Evolutionary conservation across 2,329 filamentous ascomycete species (phyloP), one percentile per base, ranked within the genome.

Genomic region (Aciculosporium take): DNA sequence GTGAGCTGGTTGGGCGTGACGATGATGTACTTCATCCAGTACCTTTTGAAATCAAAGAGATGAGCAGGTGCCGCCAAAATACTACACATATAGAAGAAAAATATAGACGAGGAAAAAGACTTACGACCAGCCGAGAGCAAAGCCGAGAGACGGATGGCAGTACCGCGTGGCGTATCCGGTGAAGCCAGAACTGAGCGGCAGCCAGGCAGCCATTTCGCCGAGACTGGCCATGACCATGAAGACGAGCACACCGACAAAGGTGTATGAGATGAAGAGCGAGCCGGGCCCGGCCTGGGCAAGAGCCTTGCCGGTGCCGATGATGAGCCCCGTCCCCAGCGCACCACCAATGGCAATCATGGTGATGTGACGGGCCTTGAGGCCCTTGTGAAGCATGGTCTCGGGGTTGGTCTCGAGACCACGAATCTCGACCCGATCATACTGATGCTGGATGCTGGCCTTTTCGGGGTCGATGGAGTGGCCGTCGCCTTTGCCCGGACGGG

Each of bases 1-100:
- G 84, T 91, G 30, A 93, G 66, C 57, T 93, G 84, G 54, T 91
- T 91, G 1, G 86, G 84, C 1, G 83, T 87, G 38, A 84, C 73
- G 53, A 93, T 88, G 56, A 91, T 84, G 58, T 91, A 91, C 75
- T 88, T 72, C 62, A 79, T 72, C 72, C 76, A 84, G 50, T 71
- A 71, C 32, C 68, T 69, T 42, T 20, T 7, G 10, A 5, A n/a
- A 25, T 3, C 3, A 24, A 20, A 20, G 4, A 8, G 15, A 37
- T 55, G 34, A 55, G 49, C 9, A 5, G 24, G 6, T 28, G 25
- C n/a, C n/a, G 8, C 35, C n/a, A 6, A 24, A n/a, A n/a, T n/a
- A n/a, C 13, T 6, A 7, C 7, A 6, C 13, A 12, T 20, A 7
- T 8, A 5, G 7, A 12, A 7, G 18, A 35, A 20, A 30, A 10